Percentiles rank a stretch among this genome's conserved stretches.
These are phyloP conservation scores for Mucor lusitanicus DNA, from an alignment of 371 early-diverging fungal genomes.

Conservation along the genomic window DNA sequence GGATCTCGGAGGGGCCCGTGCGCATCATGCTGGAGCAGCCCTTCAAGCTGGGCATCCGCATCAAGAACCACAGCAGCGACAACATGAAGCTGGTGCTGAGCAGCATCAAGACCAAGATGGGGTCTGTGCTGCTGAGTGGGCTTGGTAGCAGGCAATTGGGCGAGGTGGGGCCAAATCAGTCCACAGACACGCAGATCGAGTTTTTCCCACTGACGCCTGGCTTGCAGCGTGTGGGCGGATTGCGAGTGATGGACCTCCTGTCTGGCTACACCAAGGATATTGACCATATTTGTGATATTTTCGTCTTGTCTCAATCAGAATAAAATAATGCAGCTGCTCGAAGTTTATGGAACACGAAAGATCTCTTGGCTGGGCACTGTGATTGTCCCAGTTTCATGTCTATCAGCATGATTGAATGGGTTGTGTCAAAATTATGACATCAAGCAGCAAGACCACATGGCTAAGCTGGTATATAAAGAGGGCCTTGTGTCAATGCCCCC, in stretches of 20 bases:
- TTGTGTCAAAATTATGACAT: neutral
- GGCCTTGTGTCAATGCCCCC: neutral
- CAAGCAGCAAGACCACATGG: too few relatives aligned
- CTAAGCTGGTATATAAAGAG: neutral
- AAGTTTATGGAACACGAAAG: neutral
- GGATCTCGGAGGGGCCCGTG: conserved; percentile 31
- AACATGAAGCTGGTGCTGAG: conserved; percentile 68
- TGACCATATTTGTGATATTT: conserved; percentile 68
- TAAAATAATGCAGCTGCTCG: neutral
- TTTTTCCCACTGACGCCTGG: conserved; percentile 87
- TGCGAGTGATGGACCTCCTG: conserved; percentile 66
- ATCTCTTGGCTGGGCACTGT: neutral
- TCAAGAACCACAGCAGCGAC: conserved; percentile 58
- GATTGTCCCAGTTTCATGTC: neutral
- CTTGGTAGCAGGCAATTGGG: conserved; percentile 68
- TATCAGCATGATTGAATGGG: neutral
- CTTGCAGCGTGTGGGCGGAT: conserved; percentile 81
- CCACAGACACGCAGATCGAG: conserved; percentile 68
- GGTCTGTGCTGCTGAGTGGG: conserved; percentile 80
- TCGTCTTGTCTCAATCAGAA: conserved; percentile 39
- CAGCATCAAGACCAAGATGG: conserved; percentile 80
- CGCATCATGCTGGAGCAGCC: conserved; percentile 62
- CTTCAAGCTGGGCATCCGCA: conserved; percentile 61
- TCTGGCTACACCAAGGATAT: conserved; percentile 73
- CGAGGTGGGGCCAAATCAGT: conserved; percentile 59